Base-by-base conservation (phyloP, 768 basidiomycete species). In the Suillus clintonianus region DNA sequence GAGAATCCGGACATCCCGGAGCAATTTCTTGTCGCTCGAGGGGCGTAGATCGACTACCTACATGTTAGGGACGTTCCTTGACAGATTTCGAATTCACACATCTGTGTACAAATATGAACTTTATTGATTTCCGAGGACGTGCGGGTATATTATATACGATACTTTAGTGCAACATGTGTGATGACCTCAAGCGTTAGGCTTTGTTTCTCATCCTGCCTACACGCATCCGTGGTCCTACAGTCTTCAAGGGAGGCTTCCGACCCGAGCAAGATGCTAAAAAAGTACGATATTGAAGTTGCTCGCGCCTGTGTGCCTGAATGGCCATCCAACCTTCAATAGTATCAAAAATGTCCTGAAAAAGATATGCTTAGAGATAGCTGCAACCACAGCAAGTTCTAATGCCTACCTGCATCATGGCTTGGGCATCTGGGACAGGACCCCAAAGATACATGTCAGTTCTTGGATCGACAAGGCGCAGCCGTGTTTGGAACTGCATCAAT, bases 1-100 rank as follows among this genome's bases (percentile, higher is more conserved):
- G 89, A 90, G 67, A 84, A 78, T 62, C 85, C 85, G 9, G 88
- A 87, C 63, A 77, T 92, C 22, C 90, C 90, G 22, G 90, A 92
- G 66, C 84, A 85, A 58, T 91, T 92, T 67, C 80, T 89, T 55
- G 89, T 91, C 39, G 82, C 90, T 17, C 79, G 86, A 11, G 64
- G 37, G 37, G 37, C 55, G 24, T 24, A 39, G 10, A 39, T 37
- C 7, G 14, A 27, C 8, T 37, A 36, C 36, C 3, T 15, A 55
- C 4, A 27, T 15, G 24, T 50, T 24, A 27, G 11, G 2, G 30
- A 30, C 19, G 30, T 30, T 32, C 5, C 19, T 17, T 4, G 17
- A 30, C 17, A 17, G 5, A 5, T 48, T 51, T 51, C 10, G 27
- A 51, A 51, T 50, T 50, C 5, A n/a, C 6, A 53, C 50, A 51